A percentile compares a stretch with the other conserved stretches of the same genome.
These are phyloP conservation scores for Cephalotrichum gorgonifer DNA, from an alignment of 2,329 filamentous ascomycete genomes.

Conservation along the genomic window DNA sequence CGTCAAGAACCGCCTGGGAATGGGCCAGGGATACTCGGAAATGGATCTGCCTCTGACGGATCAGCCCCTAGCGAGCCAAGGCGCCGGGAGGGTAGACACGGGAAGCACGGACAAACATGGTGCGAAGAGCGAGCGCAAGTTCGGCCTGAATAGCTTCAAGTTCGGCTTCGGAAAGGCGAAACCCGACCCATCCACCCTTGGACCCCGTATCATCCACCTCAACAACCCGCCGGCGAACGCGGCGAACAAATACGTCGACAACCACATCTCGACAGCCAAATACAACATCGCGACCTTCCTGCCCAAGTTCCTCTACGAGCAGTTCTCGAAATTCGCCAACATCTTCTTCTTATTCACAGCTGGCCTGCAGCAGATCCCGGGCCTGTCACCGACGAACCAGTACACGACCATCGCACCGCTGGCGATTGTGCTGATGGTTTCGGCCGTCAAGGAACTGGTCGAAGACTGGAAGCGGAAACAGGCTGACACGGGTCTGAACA, in stretches of 20 bases:
- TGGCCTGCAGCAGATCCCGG: conserved; percentile 85
- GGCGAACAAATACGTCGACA: conserved; percentile 84
- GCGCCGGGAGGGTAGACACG: conserved; percentile 29
- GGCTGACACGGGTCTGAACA: conserved; percentile 80
- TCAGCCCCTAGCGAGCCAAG: conserved; percentile 71
- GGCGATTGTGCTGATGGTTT: conserved; percentile 82
- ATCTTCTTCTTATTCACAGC: conserved; percentile 99
- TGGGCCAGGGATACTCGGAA: conserved; percentile 83
- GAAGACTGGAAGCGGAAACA: conserved; percentile 87
- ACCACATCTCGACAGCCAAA: conserved; percentile 95
- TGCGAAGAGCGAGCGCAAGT: conserved; percentile 41
- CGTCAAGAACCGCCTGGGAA: conserved; percentile 83
- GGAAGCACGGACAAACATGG: conserved; percentile 25
- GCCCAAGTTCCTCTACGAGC: conserved; percentile 94
- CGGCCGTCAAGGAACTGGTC: conserved; percentile 85
- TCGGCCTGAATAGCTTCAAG: conserved; percentile 71
- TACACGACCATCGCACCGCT: conserved; percentile 97
- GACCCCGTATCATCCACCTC: conserved; percentile 84
- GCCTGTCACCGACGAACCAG: conserved; percentile 85
- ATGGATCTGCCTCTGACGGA: conserved; percentile 97
- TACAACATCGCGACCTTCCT: conserved; percentile 91
- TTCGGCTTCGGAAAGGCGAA: conserved; percentile 83
- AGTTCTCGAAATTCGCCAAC: conserved; percentile 99
- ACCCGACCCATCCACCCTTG: conserved; percentile 80
- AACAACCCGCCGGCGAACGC: conserved; percentile 94